phyloP scores from a whole-genome alignment of 345 rosid genomes.

The Geranium rotundifolium region DNA sequence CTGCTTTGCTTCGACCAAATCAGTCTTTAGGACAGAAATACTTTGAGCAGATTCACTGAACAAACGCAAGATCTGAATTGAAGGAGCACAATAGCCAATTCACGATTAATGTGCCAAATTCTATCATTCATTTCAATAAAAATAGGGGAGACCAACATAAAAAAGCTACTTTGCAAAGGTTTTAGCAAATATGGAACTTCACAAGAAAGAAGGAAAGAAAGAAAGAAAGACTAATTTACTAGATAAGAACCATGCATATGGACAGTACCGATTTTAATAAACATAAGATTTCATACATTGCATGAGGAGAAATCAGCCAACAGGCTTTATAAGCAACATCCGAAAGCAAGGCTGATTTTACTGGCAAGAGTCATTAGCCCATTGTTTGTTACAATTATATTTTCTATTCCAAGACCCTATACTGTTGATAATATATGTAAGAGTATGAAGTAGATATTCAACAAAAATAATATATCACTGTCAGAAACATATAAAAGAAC shows the following conservation, averaged over 20 bases:
- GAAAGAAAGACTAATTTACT: not conserved
- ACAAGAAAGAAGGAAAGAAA: not conserved
- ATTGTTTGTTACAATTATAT: not conserved
- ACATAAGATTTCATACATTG: not conserved
- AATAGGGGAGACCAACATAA: not conserved
- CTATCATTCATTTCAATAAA: not conserved
- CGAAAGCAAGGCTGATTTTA: not conserved
- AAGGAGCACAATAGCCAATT: constrained; percentile 1
- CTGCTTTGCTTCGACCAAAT: constrained; percentile 85
- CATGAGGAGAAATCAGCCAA: not conserved
- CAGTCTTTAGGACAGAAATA: constrained; percentile 53
- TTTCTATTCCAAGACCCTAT: not conserved
- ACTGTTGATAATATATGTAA: not conserved
- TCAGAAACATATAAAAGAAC: not conserved
- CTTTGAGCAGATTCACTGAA: constrained; percentile 91
- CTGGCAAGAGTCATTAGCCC: not conserved
- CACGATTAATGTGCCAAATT: not conserved
- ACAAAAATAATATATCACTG: not conserved
- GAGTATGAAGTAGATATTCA: not conserved
- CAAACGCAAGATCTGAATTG: constrained; percentile 74
- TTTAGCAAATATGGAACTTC: not conserved
- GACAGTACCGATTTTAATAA: not conserved
- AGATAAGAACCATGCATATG: not conserved
- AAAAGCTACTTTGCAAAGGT: not conserved
- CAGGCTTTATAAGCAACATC: not conserved